Evolutionary conservation across 495 filamentous ascomycete species (phyloP).

Genomic region (Penicillium simplicissimum): DNA sequence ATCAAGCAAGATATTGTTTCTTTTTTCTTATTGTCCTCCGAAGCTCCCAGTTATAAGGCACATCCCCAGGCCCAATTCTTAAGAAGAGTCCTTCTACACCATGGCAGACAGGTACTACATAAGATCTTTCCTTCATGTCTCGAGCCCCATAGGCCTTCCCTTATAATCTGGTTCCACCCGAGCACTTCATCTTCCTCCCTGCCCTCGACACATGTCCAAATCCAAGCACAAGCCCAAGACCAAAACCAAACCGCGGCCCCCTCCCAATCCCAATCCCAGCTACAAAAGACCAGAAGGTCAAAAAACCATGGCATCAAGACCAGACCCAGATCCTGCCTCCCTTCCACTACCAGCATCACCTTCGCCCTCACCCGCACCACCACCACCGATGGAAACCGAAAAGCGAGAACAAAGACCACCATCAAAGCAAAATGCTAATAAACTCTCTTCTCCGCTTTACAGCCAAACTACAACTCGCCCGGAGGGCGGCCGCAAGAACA

Average conservation of each 20-base stretch:
- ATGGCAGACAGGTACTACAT: conserved; percentile 18
- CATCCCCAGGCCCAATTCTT: background rate
- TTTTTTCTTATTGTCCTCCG: background rate
- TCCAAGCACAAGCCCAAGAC: conserved; percentile 18
- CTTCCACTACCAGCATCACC: background rate
- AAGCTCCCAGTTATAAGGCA: background rate
- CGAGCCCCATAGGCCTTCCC: background rate
- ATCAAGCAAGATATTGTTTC: background rate
- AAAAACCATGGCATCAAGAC: background rate
- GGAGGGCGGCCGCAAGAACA: conserved; percentile 19
- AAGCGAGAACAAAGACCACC: background rate
- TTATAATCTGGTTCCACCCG: background rate
- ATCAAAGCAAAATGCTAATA: conserved; percentile 13
- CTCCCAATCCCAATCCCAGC: conserved; percentile 7
- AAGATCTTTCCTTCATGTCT: background rate
- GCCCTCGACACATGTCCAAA: background rate
- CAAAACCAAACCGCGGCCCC: conserved; percentile 20
- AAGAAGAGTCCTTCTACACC: background rate
- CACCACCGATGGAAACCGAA: background rate
- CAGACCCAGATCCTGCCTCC: background rate
- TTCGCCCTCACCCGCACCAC: background rate
- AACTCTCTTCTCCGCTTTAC: conserved; percentile 6
- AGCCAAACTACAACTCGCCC: conserved; percentile 12
- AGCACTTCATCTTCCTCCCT: conserved; percentile 2
- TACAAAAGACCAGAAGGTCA: background rate